These are phyloP conservation scores for Phytophthora aleatoria DNA, from an alignment of 352 stramenopile species.

Conservation along the genomic window DNA sequence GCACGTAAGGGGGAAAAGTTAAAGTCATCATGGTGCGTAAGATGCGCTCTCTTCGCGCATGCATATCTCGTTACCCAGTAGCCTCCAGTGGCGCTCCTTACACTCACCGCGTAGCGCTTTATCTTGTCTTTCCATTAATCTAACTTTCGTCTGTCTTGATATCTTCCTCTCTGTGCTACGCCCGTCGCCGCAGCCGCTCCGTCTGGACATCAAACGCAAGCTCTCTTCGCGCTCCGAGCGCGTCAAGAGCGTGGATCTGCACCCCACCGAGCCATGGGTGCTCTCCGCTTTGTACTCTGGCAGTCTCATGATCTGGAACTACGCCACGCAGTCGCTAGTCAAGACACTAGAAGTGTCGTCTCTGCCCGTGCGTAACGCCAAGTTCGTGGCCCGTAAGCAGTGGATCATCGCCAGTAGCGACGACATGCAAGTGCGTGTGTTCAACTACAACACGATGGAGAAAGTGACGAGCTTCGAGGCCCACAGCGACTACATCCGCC, in stretches of 20 bases:
- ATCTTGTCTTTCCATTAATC: constrained; percentile 14
- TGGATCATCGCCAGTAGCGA: constrained; percentile 96
- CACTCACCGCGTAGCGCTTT: neutral
- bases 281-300: constrained; percentile 97
- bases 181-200: constrained; percentile 52
- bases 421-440: constrained; percentile 97
- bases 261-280: constrained; percentile 98
- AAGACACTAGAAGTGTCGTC: constrained; percentile 98
- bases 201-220: constrained; percentile 93
- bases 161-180: no score
- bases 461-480: constrained; percentile 96
- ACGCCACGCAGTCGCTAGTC: constrained; percentile 92
- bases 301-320: constrained; percentile 99
- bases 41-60: constrained; percentile 5
- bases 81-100: neutral
- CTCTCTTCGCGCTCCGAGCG: constrained; percentile 95
- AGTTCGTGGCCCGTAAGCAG: constrained; percentile 97
- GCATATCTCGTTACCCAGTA: neutral
- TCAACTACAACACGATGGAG: constrained; percentile 99
- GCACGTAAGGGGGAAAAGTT: neutral
- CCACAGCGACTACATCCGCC: constrained; percentile 99
- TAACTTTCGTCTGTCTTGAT: constrained; percentile 14
- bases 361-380: constrained; percentile 93
- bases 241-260: constrained; percentile 99
- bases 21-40: constrained; percentile 19